A percentile compares a stretch with the other conserved stretches of the same genome.
These are phyloP conservation scores for Ilyonectria destructans DNA, from an alignment of 2,329 filamentous ascomycete species.

Conservation along the genomic window DNA sequence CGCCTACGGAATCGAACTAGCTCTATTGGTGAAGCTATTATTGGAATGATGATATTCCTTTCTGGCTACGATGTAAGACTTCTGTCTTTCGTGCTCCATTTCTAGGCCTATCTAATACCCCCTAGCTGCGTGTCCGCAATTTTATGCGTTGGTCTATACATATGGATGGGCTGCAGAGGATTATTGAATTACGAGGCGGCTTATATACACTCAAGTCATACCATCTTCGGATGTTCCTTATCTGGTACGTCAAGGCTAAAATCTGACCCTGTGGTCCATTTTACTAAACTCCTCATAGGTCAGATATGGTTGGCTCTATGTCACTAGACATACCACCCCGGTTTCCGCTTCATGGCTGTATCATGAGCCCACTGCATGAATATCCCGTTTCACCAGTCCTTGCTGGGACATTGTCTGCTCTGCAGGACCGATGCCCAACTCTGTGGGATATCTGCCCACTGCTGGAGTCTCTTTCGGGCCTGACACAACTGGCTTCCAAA, in stretches of 20 bases:
- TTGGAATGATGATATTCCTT: neutral
- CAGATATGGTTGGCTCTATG: constrained; percentile 1
- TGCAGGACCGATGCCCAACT: neutral
- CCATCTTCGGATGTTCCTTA: neutral
- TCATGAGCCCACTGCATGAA: neutral
- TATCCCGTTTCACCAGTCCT: neutral
- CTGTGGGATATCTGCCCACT: constrained; percentile 6
- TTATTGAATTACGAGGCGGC: neutral
- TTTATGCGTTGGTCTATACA: neutral
- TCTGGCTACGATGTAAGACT: neutral
- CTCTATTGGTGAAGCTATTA: neutral
- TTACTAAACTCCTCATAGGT: neutral
- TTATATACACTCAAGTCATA: neutral
- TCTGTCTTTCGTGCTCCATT: too few relatives aligned
- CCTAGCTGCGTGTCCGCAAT: neutral
- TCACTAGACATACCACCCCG: neutral
- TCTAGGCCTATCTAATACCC: neutral
- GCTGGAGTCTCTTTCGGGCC: neutral
- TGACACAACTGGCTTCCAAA: neutral
- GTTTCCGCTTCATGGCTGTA: neutral
- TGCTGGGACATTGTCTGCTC: neutral
- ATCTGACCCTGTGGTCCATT: neutral
- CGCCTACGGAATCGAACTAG: neutral
- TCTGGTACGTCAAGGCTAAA: neutral
- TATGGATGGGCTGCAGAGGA: neutral